Evolutionary conservation across 148 eudicot genomes (phyloP), one percentile per base, ranked within the genome.

Genomic region (Silene conica): DNA sequence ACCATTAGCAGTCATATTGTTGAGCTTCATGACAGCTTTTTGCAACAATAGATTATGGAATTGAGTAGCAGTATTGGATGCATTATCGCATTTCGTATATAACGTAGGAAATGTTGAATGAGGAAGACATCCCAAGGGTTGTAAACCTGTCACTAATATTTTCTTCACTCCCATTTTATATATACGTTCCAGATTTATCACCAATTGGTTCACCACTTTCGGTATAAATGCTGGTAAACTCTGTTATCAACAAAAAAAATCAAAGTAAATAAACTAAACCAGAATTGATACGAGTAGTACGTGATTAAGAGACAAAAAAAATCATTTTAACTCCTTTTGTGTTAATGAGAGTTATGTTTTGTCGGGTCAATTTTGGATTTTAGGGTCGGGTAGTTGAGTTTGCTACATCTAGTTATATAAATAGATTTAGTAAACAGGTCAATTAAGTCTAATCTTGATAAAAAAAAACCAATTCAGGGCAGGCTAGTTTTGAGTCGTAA

Each of bases 61-160:
- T 7, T 31, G 14, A 4, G 73, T 80, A 0, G 67, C 75, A 6
- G 69, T 7, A 52, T 81, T 84, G 54, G 0, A 26, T 20, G 75
- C 73, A 4, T 77, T n/a, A 26, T 81, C 73, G 80, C 84, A 84
- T n/a, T 76, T 20, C 28, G 84, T 79, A 80, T 67, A 91, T 0
- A 83, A 67, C 15, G 75, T 70, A 16, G 28, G 5, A 1, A 2
- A 28, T 6, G 95, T 89, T 79, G 21, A 71, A 11, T 38, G 71
- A 11, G 98, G 98, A 34, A 88, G 82, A 79, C 97, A 91, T 21
- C 96, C 97, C 50, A 94, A 64, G 6, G 98, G 97, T 57, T 86
- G 85, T 43, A 94, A 63, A 15, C 85, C 63, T 25, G 93, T 79
- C 69, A 91, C 97, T 0, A 77, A 82, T 54, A 94, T 68, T 74